These are phyloP conservation scores for Calocera cornea DNA, from an alignment of 768 basidiomycete genomes.

Conservation along the genomic window DNA sequence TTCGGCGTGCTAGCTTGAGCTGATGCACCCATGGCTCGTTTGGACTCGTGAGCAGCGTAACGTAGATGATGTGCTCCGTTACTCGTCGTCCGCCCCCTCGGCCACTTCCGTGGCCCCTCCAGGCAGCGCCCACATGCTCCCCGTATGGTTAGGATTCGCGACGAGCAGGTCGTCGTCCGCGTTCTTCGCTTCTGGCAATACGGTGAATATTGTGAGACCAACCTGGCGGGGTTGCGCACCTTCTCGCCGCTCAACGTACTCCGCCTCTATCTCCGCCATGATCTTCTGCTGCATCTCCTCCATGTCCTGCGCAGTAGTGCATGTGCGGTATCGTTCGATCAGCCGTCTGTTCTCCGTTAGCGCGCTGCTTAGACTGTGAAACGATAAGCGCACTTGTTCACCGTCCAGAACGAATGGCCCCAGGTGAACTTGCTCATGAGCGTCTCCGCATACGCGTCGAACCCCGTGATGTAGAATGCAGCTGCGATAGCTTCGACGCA, in stretches of 20 bases:
- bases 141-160: slow-evolving; percentile 51
- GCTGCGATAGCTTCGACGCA: slow-evolving; percentile 93
- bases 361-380: background rate
- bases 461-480: slow-evolving; percentile 86
- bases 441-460: slow-evolving; percentile 63
- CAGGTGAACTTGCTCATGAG: slow-evolving; percentile 76
- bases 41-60: background rate
- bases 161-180: slow-evolving; percentile 49
- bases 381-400: slow-evolving; percentile 49
- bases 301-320: slow-evolving; percentile 48
- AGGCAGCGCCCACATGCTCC: slow-evolving; percentile 8
- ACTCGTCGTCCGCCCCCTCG: background rate
- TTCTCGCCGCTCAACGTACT: slow-evolving; percentile 42
- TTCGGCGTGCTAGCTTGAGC: slow-evolving; percentile 7
- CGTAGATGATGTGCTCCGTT: background rate
- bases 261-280: slow-evolving; percentile 52
- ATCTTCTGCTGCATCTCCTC: slow-evolving; percentile 48
- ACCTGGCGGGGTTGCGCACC: slow-evolving; percentile 27
- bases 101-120: background rate
- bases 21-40: background rate
- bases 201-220: slow-evolving; percentile 5
- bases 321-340: slow-evolving; percentile 64
- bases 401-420: slow-evolving; percentile 75
- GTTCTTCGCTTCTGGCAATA: slow-evolving; percentile 14
- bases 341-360: slow-evolving; percentile 32